Conservation (phyloP, 345 rosid species). For the Euphorbia peplus region DNA sequence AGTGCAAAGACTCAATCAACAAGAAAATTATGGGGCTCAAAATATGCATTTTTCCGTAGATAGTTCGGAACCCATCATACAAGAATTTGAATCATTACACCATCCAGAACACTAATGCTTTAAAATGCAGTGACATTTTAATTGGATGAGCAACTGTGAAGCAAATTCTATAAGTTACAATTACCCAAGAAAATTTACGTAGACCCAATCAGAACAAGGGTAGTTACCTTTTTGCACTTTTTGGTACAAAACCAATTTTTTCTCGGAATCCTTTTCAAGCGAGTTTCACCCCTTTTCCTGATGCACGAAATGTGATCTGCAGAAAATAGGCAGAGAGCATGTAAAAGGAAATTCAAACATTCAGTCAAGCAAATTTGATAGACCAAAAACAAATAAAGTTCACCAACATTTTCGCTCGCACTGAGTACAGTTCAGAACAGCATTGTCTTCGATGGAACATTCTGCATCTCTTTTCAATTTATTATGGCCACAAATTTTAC, state of each 20-base stretch:
- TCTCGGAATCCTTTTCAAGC: slow-evolving; percentile 18
- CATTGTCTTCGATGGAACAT: slow-evolving; percentile 22
- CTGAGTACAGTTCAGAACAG: slow-evolving; percentile 48
- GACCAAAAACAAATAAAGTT: slow-evolving; percentile 17
- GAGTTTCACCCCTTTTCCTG: slow-evolving; percentile 23
- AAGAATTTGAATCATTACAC: not conserved
- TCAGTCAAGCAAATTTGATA: not conserved
- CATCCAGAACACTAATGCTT: not conserved
- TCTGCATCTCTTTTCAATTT: slow-evolving; percentile 28
- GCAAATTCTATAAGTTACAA: not conserved
- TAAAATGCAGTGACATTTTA: not conserved
- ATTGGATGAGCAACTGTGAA: not conserved
- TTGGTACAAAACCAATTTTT: slow-evolving; percentile 66
- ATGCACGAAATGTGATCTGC: slow-evolving; percentile 59
- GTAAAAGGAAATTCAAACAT: slow-evolving; percentile 23
- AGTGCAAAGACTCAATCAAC: no score
- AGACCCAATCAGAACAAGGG: not conserved
- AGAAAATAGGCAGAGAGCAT: slow-evolving; percentile 20
- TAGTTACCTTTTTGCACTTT: slow-evolving; percentile 57
- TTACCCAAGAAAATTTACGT: not conserved
- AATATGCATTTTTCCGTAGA: no score
- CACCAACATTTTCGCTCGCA: slow-evolving; percentile 63
- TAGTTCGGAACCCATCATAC: no score
- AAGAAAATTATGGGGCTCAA: no score
- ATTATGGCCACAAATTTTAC: slow-evolving; percentile 48